Percentiles rank a stretch among this genome's conserved stretches.
These are phyloP conservation scores for Fraxinus quadrangulata DNA, from an alignment of 257 asterid species.

Conservation along the genomic window DNA sequence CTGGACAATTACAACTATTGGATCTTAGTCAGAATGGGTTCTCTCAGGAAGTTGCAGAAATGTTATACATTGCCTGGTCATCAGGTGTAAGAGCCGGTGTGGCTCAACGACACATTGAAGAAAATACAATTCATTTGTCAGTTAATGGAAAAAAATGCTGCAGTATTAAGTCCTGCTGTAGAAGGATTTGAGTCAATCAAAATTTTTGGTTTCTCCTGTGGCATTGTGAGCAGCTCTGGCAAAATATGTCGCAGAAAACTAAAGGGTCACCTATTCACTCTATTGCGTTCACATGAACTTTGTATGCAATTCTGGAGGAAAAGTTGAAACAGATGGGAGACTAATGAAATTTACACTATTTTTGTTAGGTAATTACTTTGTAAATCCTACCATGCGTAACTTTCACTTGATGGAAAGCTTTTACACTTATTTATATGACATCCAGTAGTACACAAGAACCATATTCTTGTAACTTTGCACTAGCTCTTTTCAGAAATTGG, in stretches of 20 bases:
- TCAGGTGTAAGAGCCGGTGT: constrained; percentile 54
- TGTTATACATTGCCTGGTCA: constrained; percentile 59
- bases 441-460: too few relatives aligned
- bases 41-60: constrained; percentile 40
- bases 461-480: neutral
- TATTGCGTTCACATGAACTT: neutral
- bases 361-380: neutral
- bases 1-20: constrained; percentile 46
- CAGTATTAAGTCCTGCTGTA: constrained; percentile 66
- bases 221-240: neutral
- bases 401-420: neutral
- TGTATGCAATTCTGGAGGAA: neutral
- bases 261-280: neutral
- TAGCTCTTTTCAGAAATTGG: too few relatives aligned
- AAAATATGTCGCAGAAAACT: neutral
- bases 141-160: constrained; percentile 69
- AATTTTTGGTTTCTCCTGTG: too few relatives aligned
- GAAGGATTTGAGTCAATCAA: constrained; percentile 41
- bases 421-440: neutral
- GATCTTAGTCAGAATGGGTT: constrained; percentile 76
- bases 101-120: constrained; percentile 48
- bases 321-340: neutral
- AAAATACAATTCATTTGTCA: constrained; percentile 55
- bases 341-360: neutral
- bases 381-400: neutral